A percentile compares a stretch with the other conserved stretches of the same genome.
Conservation (phyloP, 192 early-diverging fungal genomes). For the Allomyces macrogynus region DNA sequence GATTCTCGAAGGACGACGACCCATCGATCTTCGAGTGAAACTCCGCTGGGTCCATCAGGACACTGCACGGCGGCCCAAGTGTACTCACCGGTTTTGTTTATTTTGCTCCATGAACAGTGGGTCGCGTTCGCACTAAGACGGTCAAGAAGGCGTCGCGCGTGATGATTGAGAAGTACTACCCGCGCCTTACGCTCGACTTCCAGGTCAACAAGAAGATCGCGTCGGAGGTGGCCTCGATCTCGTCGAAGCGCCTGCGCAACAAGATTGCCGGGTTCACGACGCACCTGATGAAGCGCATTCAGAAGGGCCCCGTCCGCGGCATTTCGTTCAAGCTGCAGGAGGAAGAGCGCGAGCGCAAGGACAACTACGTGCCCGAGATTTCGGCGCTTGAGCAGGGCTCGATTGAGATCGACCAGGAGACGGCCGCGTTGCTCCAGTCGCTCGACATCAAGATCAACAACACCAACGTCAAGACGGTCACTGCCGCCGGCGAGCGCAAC, state of each 20-base stretch:
- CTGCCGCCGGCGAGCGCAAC: neutral
- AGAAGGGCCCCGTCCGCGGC: slow-evolving; percentile 93
- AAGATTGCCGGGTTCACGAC: slow-evolving; percentile 99
- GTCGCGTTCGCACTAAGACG: slow-evolving; percentile 98
- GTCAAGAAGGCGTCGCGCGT: slow-evolving; percentile 99
- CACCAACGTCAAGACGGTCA: neutral
- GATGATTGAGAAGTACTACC: slow-evolving; percentile 99
- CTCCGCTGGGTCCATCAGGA: no score
- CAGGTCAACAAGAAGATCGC: slow-evolving; percentile 99
- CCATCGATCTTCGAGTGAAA: no score
- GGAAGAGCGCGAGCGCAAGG: slow-evolving; percentile 99
- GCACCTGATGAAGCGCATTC: slow-evolving; percentile 99
- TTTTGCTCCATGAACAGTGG: slow-evolving; percentile 19
- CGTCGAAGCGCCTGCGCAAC: slow-evolving; percentile 98
- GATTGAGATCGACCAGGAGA: slow-evolving; percentile 91
- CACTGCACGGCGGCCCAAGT: no score
- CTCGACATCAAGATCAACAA: neutral
- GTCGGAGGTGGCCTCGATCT: slow-evolving; percentile 93
- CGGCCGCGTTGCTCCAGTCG: slow-evolving; percentile 8
- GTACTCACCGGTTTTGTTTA: no score
- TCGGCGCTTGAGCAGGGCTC: slow-evolving; percentile 78
- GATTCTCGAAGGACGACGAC: no score
- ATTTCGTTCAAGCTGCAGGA: slow-evolving; percentile 99
- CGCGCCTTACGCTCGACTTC: slow-evolving; percentile 94
- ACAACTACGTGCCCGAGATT: slow-evolving; percentile 97